Evolutionary conservation across 331 rosid genomes (phyloP), one percentile per base, ranked within the genome.

Genomic region (Pyrus hybrid): DNA sequence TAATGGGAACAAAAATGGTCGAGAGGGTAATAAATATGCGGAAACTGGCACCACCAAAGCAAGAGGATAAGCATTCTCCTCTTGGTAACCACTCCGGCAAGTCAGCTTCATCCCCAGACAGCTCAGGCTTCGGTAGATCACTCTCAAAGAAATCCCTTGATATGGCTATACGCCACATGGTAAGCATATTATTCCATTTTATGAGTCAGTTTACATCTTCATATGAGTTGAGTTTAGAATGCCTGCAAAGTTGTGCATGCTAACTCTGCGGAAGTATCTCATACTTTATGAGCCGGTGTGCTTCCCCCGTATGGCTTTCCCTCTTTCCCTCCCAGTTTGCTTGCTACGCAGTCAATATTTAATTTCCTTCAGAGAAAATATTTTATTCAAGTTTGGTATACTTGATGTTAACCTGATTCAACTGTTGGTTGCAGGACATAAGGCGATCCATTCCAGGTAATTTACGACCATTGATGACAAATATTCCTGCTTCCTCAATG

Each of bases 401-500:
- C 5, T 47, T 61, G 0, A 54, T 41, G 10, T 77, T 63, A 45
- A 72, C 68, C 37, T 75, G 63, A 75, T 82, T 28, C 49, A 25
- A 68, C 68, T 78, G 79, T 77, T 82, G 78, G 80, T 29, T 65
- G 67, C 87, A 91, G 98, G 98, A 93, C 83, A 89, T 93, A 84
- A 86, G 98, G 86, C 86, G 93, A 85, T 86, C 81, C 83, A 91
- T 91, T 84, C 96, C 98, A 35, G 93, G 92, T 71, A 91, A 83
- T 80, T 76, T 93, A 73, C 91, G 98, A 73, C 98, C 98, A 16
- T 80, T 91, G 76, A 93, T 93, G 97, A 93, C 97, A 80, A 93
- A 93, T 81, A 93, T 93, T 79, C 98, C 98, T 32, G 97, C 98
- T 70, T 93, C 98, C 60, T 91, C 98, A 35, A 84, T 93, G 97